phyloP scores from a whole-genome alignment of 2,329 filamentous ascomycete genomes.

The Alternaria triticina region DNA sequence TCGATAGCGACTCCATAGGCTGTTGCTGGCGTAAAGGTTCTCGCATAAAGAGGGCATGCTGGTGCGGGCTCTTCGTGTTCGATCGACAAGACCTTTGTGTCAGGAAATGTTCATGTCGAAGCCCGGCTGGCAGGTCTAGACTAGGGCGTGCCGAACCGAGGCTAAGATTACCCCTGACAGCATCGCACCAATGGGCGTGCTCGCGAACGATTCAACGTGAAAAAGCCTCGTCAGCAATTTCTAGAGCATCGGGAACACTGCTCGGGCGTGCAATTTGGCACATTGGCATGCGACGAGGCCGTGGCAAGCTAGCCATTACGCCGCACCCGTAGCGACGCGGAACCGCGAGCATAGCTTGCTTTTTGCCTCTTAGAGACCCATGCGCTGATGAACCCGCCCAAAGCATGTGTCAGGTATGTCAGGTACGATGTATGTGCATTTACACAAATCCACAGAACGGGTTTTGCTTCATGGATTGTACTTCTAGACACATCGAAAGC shows the following conservation, averaged over 20 bases:
- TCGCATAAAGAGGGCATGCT: neutral
- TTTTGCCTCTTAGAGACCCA: neutral
- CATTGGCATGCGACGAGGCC: conserved; percentile 4
- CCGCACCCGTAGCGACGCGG: neutral
- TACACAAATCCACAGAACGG: neutral
- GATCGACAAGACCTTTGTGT: conserved; percentile 19
- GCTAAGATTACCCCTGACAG: conserved; percentile 19
- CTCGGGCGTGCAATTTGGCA: conserved; percentile 1
- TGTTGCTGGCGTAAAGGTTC: neutral
- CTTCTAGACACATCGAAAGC: conserved; percentile 2
- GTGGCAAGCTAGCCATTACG: conserved; percentile 1
- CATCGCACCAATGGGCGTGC: conserved; percentile 17
- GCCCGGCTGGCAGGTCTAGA: conserved; percentile 17
- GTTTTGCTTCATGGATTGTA: neutral
- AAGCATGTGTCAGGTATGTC: neutral
- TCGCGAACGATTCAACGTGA: conserved; percentile 9
- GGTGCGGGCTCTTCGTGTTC: conserved; percentile 8
- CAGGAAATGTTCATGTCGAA: conserved; percentile 20
- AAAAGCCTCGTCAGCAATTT: conserved; percentile 25
- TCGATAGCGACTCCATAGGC: neutral
- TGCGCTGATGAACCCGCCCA: neutral
- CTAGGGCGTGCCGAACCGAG: conserved; percentile 36
- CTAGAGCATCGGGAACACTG: conserved; percentile 12
- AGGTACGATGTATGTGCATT: neutral
- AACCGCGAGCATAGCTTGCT: neutral